phyloP scores from a whole-genome alignment of 2,329 filamentous ascomycete species.

The Pyrenophora seminiperda region DNA sequence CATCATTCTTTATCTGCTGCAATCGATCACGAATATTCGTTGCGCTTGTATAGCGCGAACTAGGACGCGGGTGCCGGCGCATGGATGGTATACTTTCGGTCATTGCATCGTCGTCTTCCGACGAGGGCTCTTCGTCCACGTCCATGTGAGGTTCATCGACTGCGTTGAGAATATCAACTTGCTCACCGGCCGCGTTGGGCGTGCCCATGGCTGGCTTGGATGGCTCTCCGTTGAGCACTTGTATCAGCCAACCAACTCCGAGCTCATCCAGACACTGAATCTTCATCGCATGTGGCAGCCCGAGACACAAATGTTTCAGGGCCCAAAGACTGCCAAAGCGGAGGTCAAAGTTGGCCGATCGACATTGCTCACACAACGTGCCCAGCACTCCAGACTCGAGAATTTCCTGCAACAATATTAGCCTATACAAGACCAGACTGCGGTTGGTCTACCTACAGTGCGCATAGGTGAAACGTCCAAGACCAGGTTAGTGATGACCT shows the following conservation, averaged over 20 bases:
- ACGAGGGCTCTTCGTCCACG: constrained; percentile 45
- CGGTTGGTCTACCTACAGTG: constrained; percentile 64
- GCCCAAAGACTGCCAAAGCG: constrained; percentile 90
- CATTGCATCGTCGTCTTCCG: constrained; percentile 53
- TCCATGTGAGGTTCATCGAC: constrained; percentile 51
- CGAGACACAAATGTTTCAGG: constrained; percentile 84
- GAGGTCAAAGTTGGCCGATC: constrained; percentile 77
- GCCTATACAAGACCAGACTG: neutral
- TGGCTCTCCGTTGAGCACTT: constrained; percentile 69
- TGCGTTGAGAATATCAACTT: constrained; percentile 64
- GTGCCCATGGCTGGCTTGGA: constrained; percentile 57
- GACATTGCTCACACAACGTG: constrained; percentile 81
- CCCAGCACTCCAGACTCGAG: constrained; percentile 75
- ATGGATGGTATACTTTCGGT: constrained; percentile 52
- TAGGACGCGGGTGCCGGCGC: constrained; percentile 43
- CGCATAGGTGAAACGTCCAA: constrained; percentile 91
- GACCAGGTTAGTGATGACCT: constrained; percentile 82
- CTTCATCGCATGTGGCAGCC: constrained; percentile 72
- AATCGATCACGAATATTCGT: constrained; percentile 49
- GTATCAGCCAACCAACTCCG: constrained; percentile 78
- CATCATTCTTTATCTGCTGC: constrained; percentile 62
- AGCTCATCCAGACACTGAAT: constrained; percentile 78
- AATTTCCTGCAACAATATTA: constrained; percentile 59
- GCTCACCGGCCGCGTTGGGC: constrained; percentile 64
- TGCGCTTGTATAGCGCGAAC: constrained; percentile 44